Percentiles rank a stretch among this genome's conserved stretches.
phyloP scores from a whole-genome alignment of 202 grass and related monocot species.

The Carex arenaria region DNA sequence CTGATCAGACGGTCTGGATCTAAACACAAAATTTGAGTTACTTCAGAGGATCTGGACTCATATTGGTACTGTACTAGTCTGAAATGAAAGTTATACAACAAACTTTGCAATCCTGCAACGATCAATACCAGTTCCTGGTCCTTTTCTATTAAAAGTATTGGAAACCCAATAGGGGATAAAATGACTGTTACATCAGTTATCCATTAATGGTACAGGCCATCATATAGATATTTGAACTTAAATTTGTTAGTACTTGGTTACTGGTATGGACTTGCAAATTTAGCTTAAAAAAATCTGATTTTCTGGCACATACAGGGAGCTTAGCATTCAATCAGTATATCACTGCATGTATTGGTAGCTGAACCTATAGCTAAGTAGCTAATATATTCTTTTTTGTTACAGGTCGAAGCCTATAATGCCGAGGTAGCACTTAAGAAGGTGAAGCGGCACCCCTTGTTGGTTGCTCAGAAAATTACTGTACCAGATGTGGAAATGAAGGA shows the following conservation, averaged over 20 bases:
- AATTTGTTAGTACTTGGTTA: neutral
- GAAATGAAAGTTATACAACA: neutral
- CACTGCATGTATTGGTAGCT: neutral
- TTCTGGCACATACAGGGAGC: neutral
- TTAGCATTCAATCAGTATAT: neutral
- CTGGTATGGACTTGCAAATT: constrained; percentile 3
- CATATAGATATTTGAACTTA: neutral
- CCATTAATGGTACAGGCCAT: neutral
- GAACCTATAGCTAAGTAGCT: neutral
- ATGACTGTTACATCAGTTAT: neutral
- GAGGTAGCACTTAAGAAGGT: constrained; percentile 72
- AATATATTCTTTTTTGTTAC: constrained; percentile 2
- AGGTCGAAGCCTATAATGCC: constrained; percentile 68
- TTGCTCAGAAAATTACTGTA: constrained; percentile 30
- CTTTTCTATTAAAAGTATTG: constrained; percentile 8
- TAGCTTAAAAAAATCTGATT: neutral
- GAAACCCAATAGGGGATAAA: neutral
- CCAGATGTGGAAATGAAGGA: constrained; percentile 50
- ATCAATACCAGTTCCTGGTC: neutral
- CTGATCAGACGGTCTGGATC: too few relatives aligned
- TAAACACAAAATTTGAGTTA: too few relatives aligned
- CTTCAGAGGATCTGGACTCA: neutral
- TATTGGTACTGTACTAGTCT: neutral
- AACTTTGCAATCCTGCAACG: neutral
- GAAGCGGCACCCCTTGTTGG: constrained; percentile 41